These are phyloP conservation scores for Selenicereus undatus DNA, from an alignment of 148 eudicot genomes.

Conservation along the genomic window DNA sequence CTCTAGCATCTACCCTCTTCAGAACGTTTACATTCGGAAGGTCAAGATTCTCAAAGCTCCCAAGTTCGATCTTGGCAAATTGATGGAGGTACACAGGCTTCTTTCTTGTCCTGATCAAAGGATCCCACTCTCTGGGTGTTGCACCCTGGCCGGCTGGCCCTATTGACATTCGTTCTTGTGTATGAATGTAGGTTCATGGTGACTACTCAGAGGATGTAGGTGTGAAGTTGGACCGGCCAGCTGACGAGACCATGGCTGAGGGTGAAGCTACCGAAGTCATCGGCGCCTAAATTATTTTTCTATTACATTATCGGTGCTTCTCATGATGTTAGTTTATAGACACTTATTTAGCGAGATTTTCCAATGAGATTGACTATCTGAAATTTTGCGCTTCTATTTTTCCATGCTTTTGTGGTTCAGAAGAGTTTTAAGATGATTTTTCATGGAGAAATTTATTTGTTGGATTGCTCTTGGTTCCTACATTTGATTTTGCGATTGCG, in stretches of 20 bases:
- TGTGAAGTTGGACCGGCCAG: constrained; percentile 57
- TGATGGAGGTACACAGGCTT: constrained; percentile 58
- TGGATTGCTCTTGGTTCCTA: background rate
- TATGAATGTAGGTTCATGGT: constrained; percentile 54
- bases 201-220: constrained; percentile 63
- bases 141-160: background rate
- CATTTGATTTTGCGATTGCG: background rate
- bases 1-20: constrained; percentile 71
- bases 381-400: constrained; percentile 6
- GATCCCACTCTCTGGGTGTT: background rate
- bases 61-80: constrained; percentile 74
- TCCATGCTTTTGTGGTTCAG: constrained; percentile 1
- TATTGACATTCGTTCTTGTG: background rate
- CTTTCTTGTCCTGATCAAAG: background rate
- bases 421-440: constrained; percentile 10
- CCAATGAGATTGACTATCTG: constrained; percentile 14
- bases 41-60: constrained; percentile 88
- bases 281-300: constrained; percentile 26
- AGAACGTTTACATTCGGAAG: constrained; percentile 75
- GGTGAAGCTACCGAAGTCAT: constrained; percentile 40
- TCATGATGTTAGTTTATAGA: constrained; percentile 4
- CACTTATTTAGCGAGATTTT: constrained; percentile 17
- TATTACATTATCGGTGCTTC: background rate
- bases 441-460: background rate
- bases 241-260: constrained; percentile 52